These are phyloP conservation scores for Ashbya aceris DNA, from an alignment of 1,139 yeast species.

Conservation along the genomic window DNA sequence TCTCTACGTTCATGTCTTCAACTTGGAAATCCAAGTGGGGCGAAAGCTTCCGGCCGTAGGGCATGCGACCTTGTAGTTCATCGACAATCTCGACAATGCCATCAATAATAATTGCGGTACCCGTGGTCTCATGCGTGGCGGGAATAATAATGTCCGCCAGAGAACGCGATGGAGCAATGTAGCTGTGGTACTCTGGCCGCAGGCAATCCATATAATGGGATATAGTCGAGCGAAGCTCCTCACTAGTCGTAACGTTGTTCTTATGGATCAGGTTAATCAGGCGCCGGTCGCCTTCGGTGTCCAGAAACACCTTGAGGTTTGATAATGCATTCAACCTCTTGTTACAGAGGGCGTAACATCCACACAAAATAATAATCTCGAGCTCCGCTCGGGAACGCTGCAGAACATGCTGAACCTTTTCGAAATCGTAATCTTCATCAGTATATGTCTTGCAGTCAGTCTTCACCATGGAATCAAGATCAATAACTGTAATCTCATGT, in stretches of 20 bases:
- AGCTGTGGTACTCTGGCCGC: constrained; percentile 70
- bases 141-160: constrained; percentile 79
- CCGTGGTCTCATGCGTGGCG: constrained; percentile 40
- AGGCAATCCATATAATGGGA: constrained; percentile 53
- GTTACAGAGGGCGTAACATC: constrained; percentile 73
- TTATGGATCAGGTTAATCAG: constrained; percentile 61
- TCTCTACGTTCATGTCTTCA: constrained; percentile 40
- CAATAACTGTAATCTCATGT: constrained; percentile 33
- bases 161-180: constrained; percentile 66
- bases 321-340: constrained; percentile 48
- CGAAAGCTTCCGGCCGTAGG: constrained; percentile 8
- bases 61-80: constrained; percentile 11
- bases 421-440: constrained; percentile 34
- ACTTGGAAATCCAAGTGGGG: constrained; percentile 29
- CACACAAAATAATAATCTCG: constrained; percentile 54
- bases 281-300: constrained; percentile 78
- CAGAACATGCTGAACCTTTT: constrained; percentile 22
- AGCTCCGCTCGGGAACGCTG: constrained; percentile 6
- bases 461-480: constrained; percentile 30
- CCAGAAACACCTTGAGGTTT: constrained; percentile 65
- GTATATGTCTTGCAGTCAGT: constrained; percentile 12
- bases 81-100: constrained; percentile 47
- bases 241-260: constrained; percentile 22
- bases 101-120: constrained; percentile 63
- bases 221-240: constrained; percentile 42